phyloP scores from a whole-genome alignment of 1,284 basidiomycete genomes.

The Thelephora terrestris region DNA sequence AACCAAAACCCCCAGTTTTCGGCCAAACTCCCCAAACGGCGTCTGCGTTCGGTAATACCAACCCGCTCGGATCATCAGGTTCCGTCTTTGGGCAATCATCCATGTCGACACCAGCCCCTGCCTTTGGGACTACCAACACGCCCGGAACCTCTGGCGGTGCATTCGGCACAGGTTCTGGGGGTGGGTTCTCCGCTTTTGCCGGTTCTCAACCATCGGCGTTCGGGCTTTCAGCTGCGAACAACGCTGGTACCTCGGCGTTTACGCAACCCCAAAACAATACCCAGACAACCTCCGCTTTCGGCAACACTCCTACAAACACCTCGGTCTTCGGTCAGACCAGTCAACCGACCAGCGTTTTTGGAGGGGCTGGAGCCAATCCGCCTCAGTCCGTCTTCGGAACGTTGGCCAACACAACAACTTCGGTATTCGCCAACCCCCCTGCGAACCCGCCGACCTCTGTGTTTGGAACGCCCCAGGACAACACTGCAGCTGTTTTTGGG shows the following conservation, averaged over 20 bases:
- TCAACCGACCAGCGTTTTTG: not conserved
- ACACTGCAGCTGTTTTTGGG: slow-evolving; percentile 10
- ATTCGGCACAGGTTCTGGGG: slow-evolving; percentile 11
- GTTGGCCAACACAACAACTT: slow-evolving; percentile 8
- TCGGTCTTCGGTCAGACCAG: slow-evolving; percentile 1
- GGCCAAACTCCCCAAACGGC: slow-evolving; percentile 21
- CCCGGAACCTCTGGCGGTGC: slow-evolving; percentile 10
- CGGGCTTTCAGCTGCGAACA: slow-evolving; percentile 17
- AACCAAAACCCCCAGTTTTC: slow-evolving; percentile 17
- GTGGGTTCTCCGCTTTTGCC: slow-evolving; percentile 26
- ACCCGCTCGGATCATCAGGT: slow-evolving; percentile 7
- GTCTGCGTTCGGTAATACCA: slow-evolving; percentile 23
- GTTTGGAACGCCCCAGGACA: slow-evolving; percentile 12
- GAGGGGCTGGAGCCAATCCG: not conserved
- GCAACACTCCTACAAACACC: slow-evolving; percentile 5
- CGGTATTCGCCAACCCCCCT: slow-evolving; percentile 19
- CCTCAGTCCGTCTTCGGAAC: not conserved
- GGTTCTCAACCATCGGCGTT: slow-evolving; percentile 23
- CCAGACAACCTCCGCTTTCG: slow-evolving; percentile 10
- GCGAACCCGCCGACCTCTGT: slow-evolving; percentile 14
- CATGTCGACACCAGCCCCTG: slow-evolving; percentile 4
- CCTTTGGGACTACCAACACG: slow-evolving; percentile 14
- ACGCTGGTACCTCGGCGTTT: slow-evolving; percentile 17
- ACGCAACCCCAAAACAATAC: slow-evolving; percentile 11
- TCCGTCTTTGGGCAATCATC: slow-evolving; percentile 20